Evolutionary conservation across 2,329 filamentous ascomycete species (phyloP).

Genomic region (Colletotrichum brevisporum): DNA sequence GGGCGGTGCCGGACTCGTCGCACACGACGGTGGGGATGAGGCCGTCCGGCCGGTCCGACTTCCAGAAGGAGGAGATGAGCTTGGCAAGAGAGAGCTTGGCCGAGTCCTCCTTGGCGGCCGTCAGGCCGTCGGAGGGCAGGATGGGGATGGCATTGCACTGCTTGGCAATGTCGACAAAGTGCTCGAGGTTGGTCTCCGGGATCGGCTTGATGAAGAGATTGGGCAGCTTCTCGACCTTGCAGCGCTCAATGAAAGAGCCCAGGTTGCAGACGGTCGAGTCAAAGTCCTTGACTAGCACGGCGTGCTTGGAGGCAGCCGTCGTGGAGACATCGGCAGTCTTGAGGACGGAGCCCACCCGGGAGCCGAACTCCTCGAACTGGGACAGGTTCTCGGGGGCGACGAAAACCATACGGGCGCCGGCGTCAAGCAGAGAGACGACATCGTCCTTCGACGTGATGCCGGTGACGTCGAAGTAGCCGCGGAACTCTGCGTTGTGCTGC

Average conservation of each 20-base stretch:
- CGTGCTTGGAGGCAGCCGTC: conserved; percentile 58
- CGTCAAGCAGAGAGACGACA: conserved; percentile 84
- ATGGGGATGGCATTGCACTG: conserved; percentile 77
- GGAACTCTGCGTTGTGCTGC: conserved; percentile 65
- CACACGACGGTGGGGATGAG: conserved; percentile 92
- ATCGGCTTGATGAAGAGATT: conserved; percentile 66
- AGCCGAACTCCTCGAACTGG: conserved; percentile 68
- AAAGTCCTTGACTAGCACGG: conserved; percentile 67
- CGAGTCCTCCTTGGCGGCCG: conserved; percentile 74
- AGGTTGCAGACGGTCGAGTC: conserved; percentile 59
- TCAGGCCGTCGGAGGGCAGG: conserved; percentile 78
- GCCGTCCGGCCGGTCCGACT: conserved; percentile 85
- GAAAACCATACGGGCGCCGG: conserved; percentile 88
- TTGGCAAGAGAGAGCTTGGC: conserved; percentile 76
- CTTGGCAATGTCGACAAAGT: conserved; percentile 63
- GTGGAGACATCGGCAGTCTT: conserved; percentile 59
- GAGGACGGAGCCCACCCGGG: conserved; percentile 68
- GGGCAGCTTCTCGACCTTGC: conserved; percentile 61
- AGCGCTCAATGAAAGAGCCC: conserved; percentile 60
- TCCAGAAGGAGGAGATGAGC: conserved; percentile 81
- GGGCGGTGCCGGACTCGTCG: conserved; percentile 85
- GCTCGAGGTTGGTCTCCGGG: conserved; percentile 60
- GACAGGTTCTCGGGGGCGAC: conserved; percentile 79
- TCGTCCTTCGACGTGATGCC: conserved; percentile 78
- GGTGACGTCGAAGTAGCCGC: conserved; percentile 84